Conservation (phyloP, 2,329 filamentous ascomycete genomes). For the Aspergillus brasiliensis region DNA sequence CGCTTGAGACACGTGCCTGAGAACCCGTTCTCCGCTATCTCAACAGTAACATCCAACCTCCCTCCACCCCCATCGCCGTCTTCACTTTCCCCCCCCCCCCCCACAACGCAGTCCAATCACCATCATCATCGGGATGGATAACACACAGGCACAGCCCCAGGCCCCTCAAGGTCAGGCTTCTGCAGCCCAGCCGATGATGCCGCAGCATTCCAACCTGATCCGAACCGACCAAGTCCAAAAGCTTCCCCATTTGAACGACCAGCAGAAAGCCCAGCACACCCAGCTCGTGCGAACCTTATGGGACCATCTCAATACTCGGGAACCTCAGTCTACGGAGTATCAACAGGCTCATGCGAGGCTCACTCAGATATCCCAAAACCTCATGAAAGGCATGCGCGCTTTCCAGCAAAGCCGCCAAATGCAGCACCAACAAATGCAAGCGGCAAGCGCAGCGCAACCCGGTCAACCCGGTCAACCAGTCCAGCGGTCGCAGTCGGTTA, state of each 20-base stretch:
- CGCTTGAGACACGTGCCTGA: background rate
- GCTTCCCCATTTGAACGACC: constrained; percentile 55
- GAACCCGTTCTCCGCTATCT: background rate
- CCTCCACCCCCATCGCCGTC: background rate
- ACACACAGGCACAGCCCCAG: constrained; percentile 13
- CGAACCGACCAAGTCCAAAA: constrained; percentile 56
- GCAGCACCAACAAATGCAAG: constrained; percentile 33
- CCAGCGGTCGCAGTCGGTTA: constrained; percentile 37
- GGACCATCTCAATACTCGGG: constrained; percentile 53
- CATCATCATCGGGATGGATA: background rate
- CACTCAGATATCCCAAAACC: constrained; percentile 51
- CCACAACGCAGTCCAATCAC: background rate
- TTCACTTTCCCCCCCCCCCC: background rate
- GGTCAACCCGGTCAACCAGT: constrained; percentile 27
- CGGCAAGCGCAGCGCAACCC: constrained; percentile 19
- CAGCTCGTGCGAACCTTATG: constrained; percentile 57
- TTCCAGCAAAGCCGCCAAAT: constrained; percentile 47
- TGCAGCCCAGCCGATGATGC: constrained; percentile 33
- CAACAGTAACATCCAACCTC: background rate
- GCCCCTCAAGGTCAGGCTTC: constrained; percentile 34
- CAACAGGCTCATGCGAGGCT: constrained; percentile 54
- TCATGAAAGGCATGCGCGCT: constrained; percentile 55
- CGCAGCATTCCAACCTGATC: constrained; percentile 51
- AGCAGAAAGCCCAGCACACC: constrained; percentile 59
- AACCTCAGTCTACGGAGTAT: constrained; percentile 53